A percentile compares a stretch with the other conserved stretches of the same genome.
These are phyloP conservation scores for Purpureocillium takamizusanense DNA, from an alignment of 2,329 filamentous ascomycete species.

Conservation along the genomic window DNA sequence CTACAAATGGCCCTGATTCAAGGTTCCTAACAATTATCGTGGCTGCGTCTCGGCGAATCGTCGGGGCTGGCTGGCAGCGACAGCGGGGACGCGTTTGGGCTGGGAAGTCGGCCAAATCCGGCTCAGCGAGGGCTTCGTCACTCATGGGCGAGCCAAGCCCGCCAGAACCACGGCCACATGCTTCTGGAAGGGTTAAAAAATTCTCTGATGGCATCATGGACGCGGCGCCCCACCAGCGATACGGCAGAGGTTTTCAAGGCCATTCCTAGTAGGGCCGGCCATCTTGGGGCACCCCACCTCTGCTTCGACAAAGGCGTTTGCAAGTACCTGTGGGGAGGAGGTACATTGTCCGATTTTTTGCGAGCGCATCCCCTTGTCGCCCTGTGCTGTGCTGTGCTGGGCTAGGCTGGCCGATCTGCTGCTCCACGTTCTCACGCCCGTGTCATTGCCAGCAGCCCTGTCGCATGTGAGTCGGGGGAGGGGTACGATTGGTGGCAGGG, in stretches of 20 bases:
- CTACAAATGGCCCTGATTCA: conserved; percentile 3
- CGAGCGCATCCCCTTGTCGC: too few species aligned
- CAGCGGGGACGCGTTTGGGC: too few species aligned
- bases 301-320: background rate
- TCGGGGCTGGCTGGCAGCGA: conserved; percentile 10
- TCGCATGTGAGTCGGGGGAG: too few species aligned
- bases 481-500: too few species aligned
- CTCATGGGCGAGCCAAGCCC: background rate
- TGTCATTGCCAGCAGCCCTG: background rate
- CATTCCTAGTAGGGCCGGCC: too few species aligned
- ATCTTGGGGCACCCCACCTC: background rate
- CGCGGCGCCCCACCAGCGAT: conserved; percentile 1
- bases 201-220: conserved; percentile 15
- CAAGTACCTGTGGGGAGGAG: conserved; percentile 21
- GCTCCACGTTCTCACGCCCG: conserved; percentile 16
- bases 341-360: conserved; percentile 10
- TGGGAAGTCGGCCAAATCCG: conserved; percentile 15
- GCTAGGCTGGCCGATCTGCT: too few species aligned
- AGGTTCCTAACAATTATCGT: conserved; percentile 1
- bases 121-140: conserved; percentile 13
- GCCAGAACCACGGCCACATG: conserved; percentile 10
- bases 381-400: too few species aligned
- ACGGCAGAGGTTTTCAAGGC: background rate
- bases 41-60: conserved; percentile 12
- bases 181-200: conserved; percentile 20